These are phyloP conservation scores for Potentilla sterilis DNA, from an alignment of 306 rosid species.

Conservation along the genomic window DNA sequence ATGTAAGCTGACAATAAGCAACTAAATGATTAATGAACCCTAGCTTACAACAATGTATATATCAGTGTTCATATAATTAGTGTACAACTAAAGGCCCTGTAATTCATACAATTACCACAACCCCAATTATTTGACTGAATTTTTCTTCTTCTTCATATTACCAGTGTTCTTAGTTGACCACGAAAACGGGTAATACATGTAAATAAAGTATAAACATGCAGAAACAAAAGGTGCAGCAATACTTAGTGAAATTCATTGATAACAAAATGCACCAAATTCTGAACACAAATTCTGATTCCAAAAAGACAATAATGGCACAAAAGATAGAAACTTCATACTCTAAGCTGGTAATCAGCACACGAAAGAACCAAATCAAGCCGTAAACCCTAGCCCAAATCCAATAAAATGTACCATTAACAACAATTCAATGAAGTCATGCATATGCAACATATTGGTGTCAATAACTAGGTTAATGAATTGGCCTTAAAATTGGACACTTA, in stretches of 20 bases:
- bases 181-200: background rate
- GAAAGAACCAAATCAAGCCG: background rate
- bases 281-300: too few relatives aligned
- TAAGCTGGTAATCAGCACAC: background rate
- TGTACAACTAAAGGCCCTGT: background rate
- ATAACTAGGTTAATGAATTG: too few relatives aligned
- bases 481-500: too few relatives aligned
- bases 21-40: background rate
- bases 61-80: background rate
- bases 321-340: background rate
- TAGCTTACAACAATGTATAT: background rate
- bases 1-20: slow-evolving; percentile 16
- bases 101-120: background rate
- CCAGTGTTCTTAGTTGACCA: background rate
- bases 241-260: too few relatives aligned
- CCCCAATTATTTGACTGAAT: background rate
- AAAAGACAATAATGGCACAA: background rate
- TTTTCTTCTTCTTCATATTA: background rate
- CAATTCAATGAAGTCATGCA: background rate
- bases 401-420: background rate
- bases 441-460: too few relatives aligned
- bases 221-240: too few relatives aligned
- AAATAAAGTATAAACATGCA: background rate
- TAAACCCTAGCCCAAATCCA: slow-evolving; percentile 1
- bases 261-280: background rate